Percentiles rank a stretch among this genome's conserved stretches.
Conservation (phyloP, 2,329 filamentous ascomycete genomes). For the Fusarium nurragi region DNA sequence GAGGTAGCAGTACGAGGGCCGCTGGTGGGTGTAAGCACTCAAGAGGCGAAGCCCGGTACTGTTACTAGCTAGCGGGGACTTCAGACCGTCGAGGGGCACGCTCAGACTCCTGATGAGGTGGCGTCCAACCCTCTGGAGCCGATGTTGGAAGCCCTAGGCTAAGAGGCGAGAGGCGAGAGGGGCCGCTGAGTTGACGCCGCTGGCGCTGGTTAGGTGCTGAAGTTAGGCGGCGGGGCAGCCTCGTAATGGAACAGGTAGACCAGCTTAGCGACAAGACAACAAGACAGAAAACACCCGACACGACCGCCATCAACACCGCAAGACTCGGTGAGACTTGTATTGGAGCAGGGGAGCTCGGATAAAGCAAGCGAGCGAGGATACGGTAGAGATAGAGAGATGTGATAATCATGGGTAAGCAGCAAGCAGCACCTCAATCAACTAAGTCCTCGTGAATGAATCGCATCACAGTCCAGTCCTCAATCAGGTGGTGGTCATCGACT, state of each 20-base stretch:
- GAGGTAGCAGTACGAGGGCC: slow-evolving; percentile 29
- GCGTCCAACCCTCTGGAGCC: slow-evolving; percentile 32
- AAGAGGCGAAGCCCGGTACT: slow-evolving; percentile 14
- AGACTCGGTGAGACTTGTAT: slow-evolving; percentile 25
- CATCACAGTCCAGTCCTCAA: slow-evolving; percentile 14
- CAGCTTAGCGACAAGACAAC: not conserved
- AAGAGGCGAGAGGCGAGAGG: slow-evolving; percentile 12
- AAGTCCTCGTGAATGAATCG: slow-evolving; percentile 18
- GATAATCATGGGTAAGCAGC: not conserved
- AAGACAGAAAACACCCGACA: slow-evolving; percentile 2
- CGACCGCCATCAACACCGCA: slow-evolving; percentile 19
- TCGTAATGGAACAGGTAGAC: slow-evolving; percentile 31
- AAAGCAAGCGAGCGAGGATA: slow-evolving; percentile 2
- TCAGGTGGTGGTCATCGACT: slow-evolving; percentile 34
- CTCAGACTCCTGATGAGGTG: slow-evolving; percentile 30
- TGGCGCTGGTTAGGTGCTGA: slow-evolving; percentile 19
- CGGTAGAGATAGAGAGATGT: not conserved
- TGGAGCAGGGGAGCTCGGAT: slow-evolving; percentile 7
- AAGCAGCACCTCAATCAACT: not conserved
- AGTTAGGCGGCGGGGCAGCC: slow-evolving; percentile 33
- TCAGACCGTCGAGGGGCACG: slow-evolving; percentile 14
- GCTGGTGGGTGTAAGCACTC: not conserved
- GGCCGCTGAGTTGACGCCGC: slow-evolving; percentile 21
- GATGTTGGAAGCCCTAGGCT: slow-evolving; percentile 1
- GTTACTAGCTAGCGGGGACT: slow-evolving; percentile 19